Evolutionary conservation across 192 early-diverging fungal genomes (phyloP).

Genomic region (Gonapodya prolifera): DNA sequence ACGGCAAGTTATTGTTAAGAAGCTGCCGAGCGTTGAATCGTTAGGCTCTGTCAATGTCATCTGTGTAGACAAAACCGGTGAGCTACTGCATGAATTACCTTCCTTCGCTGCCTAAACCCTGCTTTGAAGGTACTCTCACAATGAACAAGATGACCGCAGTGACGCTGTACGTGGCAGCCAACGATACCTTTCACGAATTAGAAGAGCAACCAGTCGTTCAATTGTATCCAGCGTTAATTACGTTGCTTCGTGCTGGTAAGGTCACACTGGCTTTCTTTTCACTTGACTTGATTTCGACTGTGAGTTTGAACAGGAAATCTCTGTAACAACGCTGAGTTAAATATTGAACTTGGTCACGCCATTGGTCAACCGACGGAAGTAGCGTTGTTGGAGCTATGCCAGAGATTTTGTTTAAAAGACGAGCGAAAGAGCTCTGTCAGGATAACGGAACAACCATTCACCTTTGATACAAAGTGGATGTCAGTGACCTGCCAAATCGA

Average conservation of each 20-base stretch:
- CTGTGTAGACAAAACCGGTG: conserved; percentile 92
- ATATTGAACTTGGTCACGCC: conserved; percentile 54
- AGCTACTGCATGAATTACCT: not conserved
- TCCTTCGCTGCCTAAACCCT: not conserved
- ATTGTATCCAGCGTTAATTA: conserved; percentile 19
- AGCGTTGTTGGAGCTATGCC: conserved; percentile 64
- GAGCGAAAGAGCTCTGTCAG: conserved; percentile 45
- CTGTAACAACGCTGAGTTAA: conserved; percentile 75
- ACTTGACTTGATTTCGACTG: not conserved
- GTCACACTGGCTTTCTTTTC: not conserved
- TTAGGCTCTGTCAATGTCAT: conserved; percentile 89
- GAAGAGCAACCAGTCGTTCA: not conserved
- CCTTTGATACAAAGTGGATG: conserved; percentile 91
- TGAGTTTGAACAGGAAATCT: conserved; percentile 48
- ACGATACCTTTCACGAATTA: conserved; percentile 7
- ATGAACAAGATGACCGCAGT: conserved; percentile 91
- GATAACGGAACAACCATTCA: conserved; percentile 76
- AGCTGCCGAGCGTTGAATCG: conserved; percentile 87
- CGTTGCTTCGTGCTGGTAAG: conserved; percentile 39
- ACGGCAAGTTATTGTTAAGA: conserved; percentile 85
- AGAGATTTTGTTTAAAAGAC: conserved; percentile 48
- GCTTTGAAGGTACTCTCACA: conserved; percentile 62
- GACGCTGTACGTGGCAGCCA: conserved; percentile 34
- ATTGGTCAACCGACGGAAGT: conserved; percentile 93
- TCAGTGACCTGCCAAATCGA: conserved; percentile 41